phyloP scores from a whole-genome alignment of 768 basidiomycete genomes.

The Suillus americanus region DNA sequence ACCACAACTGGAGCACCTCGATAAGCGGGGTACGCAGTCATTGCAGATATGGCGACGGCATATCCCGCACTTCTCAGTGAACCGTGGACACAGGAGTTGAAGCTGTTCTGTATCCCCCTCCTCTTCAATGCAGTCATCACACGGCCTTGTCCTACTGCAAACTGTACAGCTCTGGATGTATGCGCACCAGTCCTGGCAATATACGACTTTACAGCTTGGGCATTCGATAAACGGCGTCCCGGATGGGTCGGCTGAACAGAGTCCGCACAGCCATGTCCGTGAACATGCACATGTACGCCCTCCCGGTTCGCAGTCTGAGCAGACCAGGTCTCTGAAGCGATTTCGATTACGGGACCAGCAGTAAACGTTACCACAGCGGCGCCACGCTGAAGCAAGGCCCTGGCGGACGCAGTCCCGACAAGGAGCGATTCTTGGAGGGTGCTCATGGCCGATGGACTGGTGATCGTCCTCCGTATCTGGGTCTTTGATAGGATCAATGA shows the following conservation, averaged over 20 bases:
- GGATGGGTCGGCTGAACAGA: background rate
- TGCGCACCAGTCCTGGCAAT: slow-evolving; percentile 2
- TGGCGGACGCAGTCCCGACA: background rate
- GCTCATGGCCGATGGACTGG: background rate
- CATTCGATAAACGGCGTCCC: background rate
- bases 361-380: background rate
- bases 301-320: slow-evolving; percentile 1
- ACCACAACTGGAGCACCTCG: background rate
- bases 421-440: slow-evolving; percentile 1
- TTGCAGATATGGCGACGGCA: slow-evolving; percentile 1
- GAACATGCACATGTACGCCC: background rate
- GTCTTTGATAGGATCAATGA: background rate
- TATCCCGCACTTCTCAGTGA: slow-evolving; percentile 2
- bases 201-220: background rate
- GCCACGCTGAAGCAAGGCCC: background rate
- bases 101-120: background rate
- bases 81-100: background rate
- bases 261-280: slow-evolving; percentile 1
- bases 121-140: slow-evolving; percentile 4
- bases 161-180: background rate
- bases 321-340: slow-evolving; percentile 2
- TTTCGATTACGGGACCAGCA: slow-evolving; percentile 1
- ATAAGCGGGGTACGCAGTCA: background rate
- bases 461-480: background rate
- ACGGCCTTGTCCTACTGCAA: background rate